Percentiles rank a stretch among this genome's conserved stretches.
Evolutionary conservation across 2,329 filamentous ascomycete species (phyloP).

Genomic region (Hymenoscyphus salicellus): DNA sequence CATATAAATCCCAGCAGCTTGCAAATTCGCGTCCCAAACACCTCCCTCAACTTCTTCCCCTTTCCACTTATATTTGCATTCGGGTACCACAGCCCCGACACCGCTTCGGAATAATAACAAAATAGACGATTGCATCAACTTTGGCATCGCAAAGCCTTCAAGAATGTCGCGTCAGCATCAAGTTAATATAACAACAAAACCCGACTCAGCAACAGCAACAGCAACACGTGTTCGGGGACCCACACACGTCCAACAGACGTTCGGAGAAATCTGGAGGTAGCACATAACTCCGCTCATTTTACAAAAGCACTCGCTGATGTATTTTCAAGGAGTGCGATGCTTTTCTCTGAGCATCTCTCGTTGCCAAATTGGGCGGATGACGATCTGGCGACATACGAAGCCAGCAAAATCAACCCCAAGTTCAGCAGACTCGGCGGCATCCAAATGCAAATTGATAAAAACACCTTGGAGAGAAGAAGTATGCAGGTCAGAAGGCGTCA

Average conservation of each 20-base stretch:
- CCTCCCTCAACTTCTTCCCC: background rate
- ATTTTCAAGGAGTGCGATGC: background rate
- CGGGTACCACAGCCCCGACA: background rate
- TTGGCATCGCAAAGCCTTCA: background rate
- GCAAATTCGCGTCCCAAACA: background rate
- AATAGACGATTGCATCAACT: background rate
- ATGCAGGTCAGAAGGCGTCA: background rate
- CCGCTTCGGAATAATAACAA: background rate
- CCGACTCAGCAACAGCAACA: no score
- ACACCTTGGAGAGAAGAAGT: background rate
- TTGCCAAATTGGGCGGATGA: background rate
- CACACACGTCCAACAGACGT: background rate
- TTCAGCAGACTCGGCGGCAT: background rate
- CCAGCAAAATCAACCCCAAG: background rate
- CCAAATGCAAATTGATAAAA: background rate
- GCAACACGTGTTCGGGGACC: no score
- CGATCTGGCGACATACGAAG: background rate
- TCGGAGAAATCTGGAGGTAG: background rate
- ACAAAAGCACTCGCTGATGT: background rate
- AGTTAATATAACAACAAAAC: background rate
- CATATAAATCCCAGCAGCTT: background rate
- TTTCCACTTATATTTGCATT: background rate
- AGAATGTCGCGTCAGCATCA: background rate
- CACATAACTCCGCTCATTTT: background rate
- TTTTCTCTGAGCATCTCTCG: background rate